A percentile compares a stretch with the other conserved stretches of the same genome.
These are phyloP conservation scores for Fusarium sp. DNA, from an alignment of 2,329 filamentous ascomycete genomes.

Conservation along the genomic window DNA sequence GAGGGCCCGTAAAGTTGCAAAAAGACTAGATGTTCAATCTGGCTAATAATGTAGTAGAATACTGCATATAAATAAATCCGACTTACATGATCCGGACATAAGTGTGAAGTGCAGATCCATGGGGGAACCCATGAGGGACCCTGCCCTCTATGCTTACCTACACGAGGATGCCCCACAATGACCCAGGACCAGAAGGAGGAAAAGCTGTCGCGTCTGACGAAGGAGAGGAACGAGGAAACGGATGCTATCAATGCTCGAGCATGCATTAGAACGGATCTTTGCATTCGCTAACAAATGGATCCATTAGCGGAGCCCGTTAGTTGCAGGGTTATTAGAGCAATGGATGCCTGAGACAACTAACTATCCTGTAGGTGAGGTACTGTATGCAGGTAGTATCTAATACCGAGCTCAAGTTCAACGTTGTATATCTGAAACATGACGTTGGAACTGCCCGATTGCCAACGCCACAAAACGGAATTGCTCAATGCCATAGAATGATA, in stretches of 20 bases:
- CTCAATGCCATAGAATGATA: not conserved
- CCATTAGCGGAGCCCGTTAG: not conserved
- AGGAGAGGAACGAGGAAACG: not conserved
- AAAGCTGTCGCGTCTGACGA: not conserved
- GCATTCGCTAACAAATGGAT: not conserved
- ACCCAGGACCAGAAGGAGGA: constrained; percentile 12
- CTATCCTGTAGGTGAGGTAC: not conserved
- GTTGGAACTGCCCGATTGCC: not conserved
- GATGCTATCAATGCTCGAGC: not conserved
- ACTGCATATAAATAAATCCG: not conserved
- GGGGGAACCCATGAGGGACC: constrained; percentile 18
- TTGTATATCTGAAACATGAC: constrained; percentile 9
- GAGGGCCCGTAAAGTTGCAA: not conserved
- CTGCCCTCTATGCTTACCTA: constrained; percentile 8
- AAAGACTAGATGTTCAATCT: not conserved
- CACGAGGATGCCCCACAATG: constrained; percentile 20
- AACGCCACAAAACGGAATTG: not conserved
- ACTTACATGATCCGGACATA: constrained; percentile 15
- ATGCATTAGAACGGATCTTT: constrained; percentile 15
- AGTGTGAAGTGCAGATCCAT: constrained; percentile 20
- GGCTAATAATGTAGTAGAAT: not conserved
- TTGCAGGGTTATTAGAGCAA: not conserved
- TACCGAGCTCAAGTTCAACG: not conserved
- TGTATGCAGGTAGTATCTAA: not conserved
- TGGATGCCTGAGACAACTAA: not conserved